Base-by-base conservation (phyloP, 352 stramenopile genomes). In the Phytophthora citrophthora region DNA sequence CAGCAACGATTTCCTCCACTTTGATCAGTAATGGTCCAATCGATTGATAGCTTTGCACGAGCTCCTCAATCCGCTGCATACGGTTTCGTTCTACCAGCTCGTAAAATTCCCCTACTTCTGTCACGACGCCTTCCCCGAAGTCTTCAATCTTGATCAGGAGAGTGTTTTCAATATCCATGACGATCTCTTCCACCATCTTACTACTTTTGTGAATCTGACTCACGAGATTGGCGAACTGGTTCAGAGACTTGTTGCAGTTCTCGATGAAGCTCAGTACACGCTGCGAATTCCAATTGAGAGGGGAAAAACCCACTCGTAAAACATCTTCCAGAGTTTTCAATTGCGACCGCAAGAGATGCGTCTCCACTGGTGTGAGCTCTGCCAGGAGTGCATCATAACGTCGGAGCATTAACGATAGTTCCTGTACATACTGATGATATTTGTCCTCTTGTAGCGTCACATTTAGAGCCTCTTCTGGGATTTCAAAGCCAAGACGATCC, bases 201-300 rank as follows among this genome's bases (percentile, higher is more conserved):
- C 86, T 93, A 63, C 84, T 97, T 65, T 99, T 99, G 68, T 98
- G 94, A 20, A 99, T 95, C 65, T 98, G 94, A 20, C 76, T 90
- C 8, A 99, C 90, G 7, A 98, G 78, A 54, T 96, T 97, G 1
- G 83, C 81, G 65, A 99, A 99, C 61, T 97, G 90, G 51, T 97
- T 97, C 3, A 99, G 68, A 0, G 94, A 86, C 56, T 96, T 97
- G 58, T 95, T 94, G 64, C 89, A 96, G 46, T 91, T 87, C 43
- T 98, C 94, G 38, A 98, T 97, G 67, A 98, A 98, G 34, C 85
- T 93, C 18, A 95, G 60, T n/a, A 99, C 96, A 26, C 96, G 94
- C 70, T 98, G 95, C 3, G 94, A 98, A 57, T 97, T 99, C 96
- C 96, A 99, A 68, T 99, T 99, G 8, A 99, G 74, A 27, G 96